Conservation (phyloP, 306 rosid genomes). For the Quercus aquifolioides region DNA sequence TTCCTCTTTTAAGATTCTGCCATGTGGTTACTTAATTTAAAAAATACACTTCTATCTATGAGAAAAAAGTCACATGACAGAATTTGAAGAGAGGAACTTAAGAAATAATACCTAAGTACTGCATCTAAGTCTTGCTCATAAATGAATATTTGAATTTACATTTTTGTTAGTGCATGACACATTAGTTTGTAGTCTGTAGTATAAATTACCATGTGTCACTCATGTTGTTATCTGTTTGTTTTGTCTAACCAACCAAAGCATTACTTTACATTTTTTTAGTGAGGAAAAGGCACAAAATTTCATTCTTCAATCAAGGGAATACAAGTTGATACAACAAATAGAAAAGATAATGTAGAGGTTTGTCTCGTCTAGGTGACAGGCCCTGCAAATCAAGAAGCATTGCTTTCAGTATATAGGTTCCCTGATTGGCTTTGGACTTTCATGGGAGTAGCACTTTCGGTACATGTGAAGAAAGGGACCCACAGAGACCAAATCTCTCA, state of each 20-base stretch:
- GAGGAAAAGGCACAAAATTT: not conserved
- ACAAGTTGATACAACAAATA: slow-evolving; percentile 15
- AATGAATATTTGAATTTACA: too few species aligned
- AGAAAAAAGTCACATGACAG: too few species aligned
- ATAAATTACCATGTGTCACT: too few species aligned
- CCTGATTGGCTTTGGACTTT: slow-evolving; percentile 26
- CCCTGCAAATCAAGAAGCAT: slow-evolving; percentile 45
- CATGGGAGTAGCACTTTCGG: slow-evolving; percentile 15
- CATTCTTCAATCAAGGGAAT: not conserved
- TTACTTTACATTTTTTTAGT: not conserved
- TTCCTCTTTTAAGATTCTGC: too few species aligned
- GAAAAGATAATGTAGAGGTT: slow-evolving; percentile 17
- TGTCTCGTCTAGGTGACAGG: slow-evolving; percentile 32
- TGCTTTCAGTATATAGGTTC: slow-evolving; percentile 13
- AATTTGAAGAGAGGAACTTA: too few species aligned
- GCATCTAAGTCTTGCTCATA: too few species aligned
- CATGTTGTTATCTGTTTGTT: too few species aligned
- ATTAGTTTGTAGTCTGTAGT: too few species aligned
- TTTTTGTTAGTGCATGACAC: too few species aligned
- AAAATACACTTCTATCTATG: too few species aligned
- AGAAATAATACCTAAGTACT: too few species aligned
- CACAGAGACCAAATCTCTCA: not conserved
- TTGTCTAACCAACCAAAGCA: not conserved
- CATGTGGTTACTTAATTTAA: too few species aligned
- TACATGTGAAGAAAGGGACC: slow-evolving; percentile 55